Evolutionary conservation across 495 filamentous ascomycete species (phyloP).

Genomic region (Tuber aestivum): DNA sequence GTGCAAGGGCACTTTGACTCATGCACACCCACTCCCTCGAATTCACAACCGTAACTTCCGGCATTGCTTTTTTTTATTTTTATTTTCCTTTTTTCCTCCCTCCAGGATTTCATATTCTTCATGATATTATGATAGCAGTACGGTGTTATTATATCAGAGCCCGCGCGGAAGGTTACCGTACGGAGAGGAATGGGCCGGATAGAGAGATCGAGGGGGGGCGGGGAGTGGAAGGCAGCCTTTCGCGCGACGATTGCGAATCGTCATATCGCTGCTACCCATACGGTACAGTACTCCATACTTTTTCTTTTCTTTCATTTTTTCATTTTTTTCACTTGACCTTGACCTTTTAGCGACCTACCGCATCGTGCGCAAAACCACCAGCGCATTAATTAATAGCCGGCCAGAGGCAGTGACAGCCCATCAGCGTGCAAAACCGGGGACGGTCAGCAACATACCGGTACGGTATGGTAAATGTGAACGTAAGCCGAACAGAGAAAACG

Average conservation of each 20-base stretch:
- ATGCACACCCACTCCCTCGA: not conserved
- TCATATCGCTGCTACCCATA: not conserved
- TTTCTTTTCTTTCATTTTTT: not conserved
- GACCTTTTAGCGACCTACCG: not conserved
- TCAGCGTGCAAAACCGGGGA: not conserved
- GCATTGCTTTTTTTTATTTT: conserved; percentile 4
- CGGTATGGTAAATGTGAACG: not conserved
- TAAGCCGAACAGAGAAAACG: not conserved
- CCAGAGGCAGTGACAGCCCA: not conserved
- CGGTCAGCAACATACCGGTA: not conserved
- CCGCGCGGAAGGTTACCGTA: not conserved
- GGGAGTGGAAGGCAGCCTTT: not conserved
- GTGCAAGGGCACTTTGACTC: not conserved
- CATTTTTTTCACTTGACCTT: not conserved
- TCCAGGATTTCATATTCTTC: too few relatives aligned
- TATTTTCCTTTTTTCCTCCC: too few relatives aligned
- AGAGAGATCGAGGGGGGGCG: not conserved
- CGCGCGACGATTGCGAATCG: not conserved
- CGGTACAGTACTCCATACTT: too few relatives aligned
- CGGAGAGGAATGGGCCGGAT: not conserved
- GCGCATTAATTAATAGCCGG: not conserved
- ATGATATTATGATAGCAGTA: not conserved
- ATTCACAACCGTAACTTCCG: not conserved
- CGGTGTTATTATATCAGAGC: not conserved
- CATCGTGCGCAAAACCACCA: not conserved